phyloP scores from a whole-genome alignment of 768 basidiomycete species.

The Asterophora lycoperdoides region DNA sequence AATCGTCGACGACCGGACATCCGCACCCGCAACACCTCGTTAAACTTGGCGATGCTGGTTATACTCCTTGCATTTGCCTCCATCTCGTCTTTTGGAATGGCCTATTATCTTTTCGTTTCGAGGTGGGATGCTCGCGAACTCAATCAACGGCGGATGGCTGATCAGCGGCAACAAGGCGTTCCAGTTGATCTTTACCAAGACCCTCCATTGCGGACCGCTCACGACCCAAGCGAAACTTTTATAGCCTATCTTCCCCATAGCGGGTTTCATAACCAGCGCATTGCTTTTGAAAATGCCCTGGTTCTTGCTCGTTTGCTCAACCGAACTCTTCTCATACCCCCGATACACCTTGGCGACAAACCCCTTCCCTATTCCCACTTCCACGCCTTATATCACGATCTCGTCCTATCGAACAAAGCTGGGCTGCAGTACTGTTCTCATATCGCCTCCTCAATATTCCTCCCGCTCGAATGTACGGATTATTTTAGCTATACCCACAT shows the following conservation, averaged over 20 bases:
- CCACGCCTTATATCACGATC: conserved; percentile 41
- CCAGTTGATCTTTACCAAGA: conserved; percentile 21
- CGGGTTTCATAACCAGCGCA: conserved; percentile 83
- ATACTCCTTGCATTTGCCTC: conserved; percentile 44
- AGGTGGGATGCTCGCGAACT: conserved; percentile 44
- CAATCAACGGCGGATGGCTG: conserved; percentile 24
- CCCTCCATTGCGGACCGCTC: neutral
- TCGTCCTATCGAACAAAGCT: conserved; percentile 47
- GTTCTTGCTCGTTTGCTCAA: conserved; percentile 65
- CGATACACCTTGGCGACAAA: conserved; percentile 58
- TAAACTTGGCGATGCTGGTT: conserved; percentile 41
- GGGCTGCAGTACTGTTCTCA: conserved; percentile 49
- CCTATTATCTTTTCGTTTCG: conserved; percentile 61
- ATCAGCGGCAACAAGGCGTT: conserved; percentile 26
- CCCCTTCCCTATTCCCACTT: conserved; percentile 58
- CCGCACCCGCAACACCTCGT: conserved; percentile 19
- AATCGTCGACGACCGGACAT: conserved; percentile 15
- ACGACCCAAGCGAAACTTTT: conserved; percentile 38
- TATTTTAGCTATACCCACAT: conserved; percentile 59
- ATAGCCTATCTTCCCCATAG: conserved; percentile 80
- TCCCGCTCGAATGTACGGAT: conserved; percentile 54
- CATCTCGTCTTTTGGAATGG: conserved; percentile 50
- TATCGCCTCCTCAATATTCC: conserved; percentile 28
- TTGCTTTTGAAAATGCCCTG: conserved; percentile 81
- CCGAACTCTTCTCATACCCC: conserved; percentile 78